A percentile compares a stretch with the other conserved stretches of the same genome.
Evolutionary conservation across 2,329 filamentous ascomycete genomes (phyloP).

Genomic region (Rugonectria rugulosa): DNA sequence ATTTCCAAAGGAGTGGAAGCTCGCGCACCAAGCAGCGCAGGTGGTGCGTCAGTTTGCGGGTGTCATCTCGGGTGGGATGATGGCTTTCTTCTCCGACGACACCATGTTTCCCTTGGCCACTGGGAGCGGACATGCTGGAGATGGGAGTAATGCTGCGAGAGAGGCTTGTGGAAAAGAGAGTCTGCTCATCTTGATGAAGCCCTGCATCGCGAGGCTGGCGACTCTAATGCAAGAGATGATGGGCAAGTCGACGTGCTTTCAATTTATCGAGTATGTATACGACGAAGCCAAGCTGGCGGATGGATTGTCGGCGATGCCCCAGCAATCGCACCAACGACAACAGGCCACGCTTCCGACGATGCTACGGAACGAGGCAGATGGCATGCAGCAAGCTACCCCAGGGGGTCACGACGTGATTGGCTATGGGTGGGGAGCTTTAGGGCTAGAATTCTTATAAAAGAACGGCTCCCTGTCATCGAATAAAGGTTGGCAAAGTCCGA

Average conservation of each 20-base stretch:
- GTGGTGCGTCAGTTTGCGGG: conserved; percentile 38
- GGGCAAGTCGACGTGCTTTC: conserved; percentile 35
- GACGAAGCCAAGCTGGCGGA: not conserved
- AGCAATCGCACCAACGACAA: conserved; percentile 1
- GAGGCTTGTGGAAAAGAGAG: not conserved
- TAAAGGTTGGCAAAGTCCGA: too few species aligned
- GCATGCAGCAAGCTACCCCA: not conserved
- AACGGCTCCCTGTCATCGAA: too few species aligned
- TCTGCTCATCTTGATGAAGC: conserved; percentile 4
- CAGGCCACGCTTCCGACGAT: not conserved
- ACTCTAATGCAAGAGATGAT: conserved; percentile 39
- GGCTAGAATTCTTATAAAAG: too few species aligned
- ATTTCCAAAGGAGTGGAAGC: conserved; percentile 42
- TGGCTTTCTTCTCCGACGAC: conserved; percentile 3
- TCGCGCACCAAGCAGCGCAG: conserved; percentile 40
- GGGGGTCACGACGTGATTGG: conserved; percentile 4
- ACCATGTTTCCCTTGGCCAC: not conserved
- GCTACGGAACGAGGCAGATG: not conserved
- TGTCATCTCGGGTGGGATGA: conserved; percentile 5
- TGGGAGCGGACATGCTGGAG: not conserved
- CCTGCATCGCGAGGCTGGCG: conserved; percentile 14
- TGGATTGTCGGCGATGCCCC: not conserved
- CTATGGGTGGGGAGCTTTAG: conserved; percentile 9
- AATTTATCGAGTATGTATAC: not conserved
- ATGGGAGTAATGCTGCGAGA: not conserved